Conservation (phyloP, 805 yeast genomes). For the Cephaloascus albidus region DNA sequence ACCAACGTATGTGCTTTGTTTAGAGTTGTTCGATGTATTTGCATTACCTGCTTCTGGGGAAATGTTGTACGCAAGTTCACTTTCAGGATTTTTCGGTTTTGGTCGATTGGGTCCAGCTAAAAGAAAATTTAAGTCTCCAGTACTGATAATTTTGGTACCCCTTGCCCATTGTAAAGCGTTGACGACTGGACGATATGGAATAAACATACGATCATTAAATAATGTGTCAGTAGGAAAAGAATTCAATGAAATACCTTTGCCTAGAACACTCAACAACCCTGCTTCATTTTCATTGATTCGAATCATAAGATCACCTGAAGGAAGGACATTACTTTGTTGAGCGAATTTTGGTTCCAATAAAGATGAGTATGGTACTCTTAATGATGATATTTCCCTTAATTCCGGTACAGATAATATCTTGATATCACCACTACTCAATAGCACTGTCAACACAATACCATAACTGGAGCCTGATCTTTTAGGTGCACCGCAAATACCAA, state of each 20-base stretch:
- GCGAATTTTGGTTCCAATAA: slow-evolving; percentile 30
- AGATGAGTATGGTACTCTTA: slow-evolving; percentile 34
- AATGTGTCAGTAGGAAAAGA: slow-evolving; percentile 38
- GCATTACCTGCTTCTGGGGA: slow-evolving; percentile 32
- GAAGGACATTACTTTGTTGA: slow-evolving; percentile 33
- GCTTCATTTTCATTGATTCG: slow-evolving; percentile 49
- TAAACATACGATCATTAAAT: slow-evolving; percentile 57
- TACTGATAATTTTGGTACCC: slow-evolving; percentile 56
- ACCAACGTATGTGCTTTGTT: slow-evolving; percentile 9
- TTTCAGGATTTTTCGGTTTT: slow-evolving; percentile 48
- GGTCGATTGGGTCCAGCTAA: slow-evolving; percentile 73
- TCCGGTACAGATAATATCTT: slow-evolving; percentile 50
- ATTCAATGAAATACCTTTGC: slow-evolving; percentile 21
- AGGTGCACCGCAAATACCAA: slow-evolving; percentile 42
- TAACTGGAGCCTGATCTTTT: slow-evolving; percentile 13
- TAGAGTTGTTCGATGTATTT: slow-evolving; percentile 16
- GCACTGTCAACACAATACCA: slow-evolving; percentile 38
- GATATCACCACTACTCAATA: slow-evolving; percentile 37
- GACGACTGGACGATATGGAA: slow-evolving; percentile 75
- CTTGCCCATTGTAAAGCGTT: slow-evolving; percentile 81
- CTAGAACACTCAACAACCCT: slow-evolving; percentile 39
- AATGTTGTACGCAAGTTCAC: slow-evolving; percentile 38
- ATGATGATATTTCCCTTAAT: slow-evolving; percentile 44
- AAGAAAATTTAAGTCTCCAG: slow-evolving; percentile 52
- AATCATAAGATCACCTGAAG: slow-evolving; percentile 49